A percentile compares a stretch with the other conserved stretches of the same genome.
These are phyloP conservation scores for Globisporangium alternatum DNA, from an alignment of 352 stramenopile species.

Conservation along the genomic window DNA sequence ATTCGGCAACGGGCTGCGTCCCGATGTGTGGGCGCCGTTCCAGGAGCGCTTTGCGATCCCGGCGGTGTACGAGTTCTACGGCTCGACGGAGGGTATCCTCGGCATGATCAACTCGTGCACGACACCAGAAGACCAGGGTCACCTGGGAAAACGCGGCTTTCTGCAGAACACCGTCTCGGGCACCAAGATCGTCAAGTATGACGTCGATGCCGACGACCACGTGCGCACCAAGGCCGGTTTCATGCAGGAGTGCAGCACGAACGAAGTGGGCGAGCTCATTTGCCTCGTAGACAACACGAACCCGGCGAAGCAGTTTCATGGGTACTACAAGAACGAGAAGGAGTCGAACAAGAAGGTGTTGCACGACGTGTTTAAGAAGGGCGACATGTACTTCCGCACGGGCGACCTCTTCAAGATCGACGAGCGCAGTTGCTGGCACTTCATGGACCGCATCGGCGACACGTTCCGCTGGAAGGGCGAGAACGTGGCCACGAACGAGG, in stretches of 20 bases:
- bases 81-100: constrained; percentile 86
- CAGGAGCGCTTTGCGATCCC: constrained; percentile 85
- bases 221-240: constrained; percentile 49
- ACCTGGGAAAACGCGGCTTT: constrained; percentile 59
- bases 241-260: constrained; percentile 38
- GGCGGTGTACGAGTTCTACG: constrained; percentile 91
- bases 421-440: constrained; percentile 76
- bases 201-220: constrained; percentile 75
- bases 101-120: constrained; percentile 81
- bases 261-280: constrained; percentile 80
- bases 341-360: constrained; percentile 88
- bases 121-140: constrained; percentile 48
- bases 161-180: constrained; percentile 53
- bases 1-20: constrained; percentile 89
- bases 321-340: constrained; percentile 79
- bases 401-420: constrained; percentile 90
- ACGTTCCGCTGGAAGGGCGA: constrained; percentile 94
- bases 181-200: constrained; percentile 72
- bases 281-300: constrained; percentile 48
- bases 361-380: constrained; percentile 70
- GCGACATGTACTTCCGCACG: constrained; percentile 89
- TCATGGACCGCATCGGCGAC: constrained; percentile 90
- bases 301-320: constrained; percentile 71
- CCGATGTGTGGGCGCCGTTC: constrained; percentile 88
- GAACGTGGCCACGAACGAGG: constrained; percentile 91